A percentile compares a stretch with the other conserved stretches of the same genome.
Evolutionary conservation across 805 yeast species (phyloP).

Genomic region (Pichia cephalocereana): DNA sequence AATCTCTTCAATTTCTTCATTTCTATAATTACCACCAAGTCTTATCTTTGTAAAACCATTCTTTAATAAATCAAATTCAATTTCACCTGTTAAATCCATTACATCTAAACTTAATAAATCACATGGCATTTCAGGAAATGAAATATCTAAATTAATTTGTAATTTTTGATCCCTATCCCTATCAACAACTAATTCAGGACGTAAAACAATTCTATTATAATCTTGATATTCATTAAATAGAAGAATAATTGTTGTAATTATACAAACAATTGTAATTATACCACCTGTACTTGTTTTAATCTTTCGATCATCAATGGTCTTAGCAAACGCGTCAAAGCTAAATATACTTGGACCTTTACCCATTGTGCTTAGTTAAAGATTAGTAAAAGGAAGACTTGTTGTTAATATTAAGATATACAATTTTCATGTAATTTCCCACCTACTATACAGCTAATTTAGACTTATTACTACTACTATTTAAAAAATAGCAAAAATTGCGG

Average conservation of each 20-base stretch:
- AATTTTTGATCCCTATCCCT: constrained; percentile 66
- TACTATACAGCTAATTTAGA: no score
- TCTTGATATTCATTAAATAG: constrained; percentile 68
- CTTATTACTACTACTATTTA: no score
- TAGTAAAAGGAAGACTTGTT: no score
- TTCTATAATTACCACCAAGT: constrained; percentile 35
- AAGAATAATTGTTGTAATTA: constrained; percentile 50
- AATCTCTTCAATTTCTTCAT: constrained; percentile 34
- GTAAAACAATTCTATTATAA: constrained; percentile 54
- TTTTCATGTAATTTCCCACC: no score
- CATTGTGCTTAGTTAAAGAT: constrained; percentile 10
- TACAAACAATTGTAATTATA: constrained; percentile 66
- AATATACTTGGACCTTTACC: constrained; percentile 31
- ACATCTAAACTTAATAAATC: constrained; percentile 73
- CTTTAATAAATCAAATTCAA: constrained; percentile 61
- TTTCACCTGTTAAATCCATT: constrained; percentile 82
- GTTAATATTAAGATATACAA: no score
- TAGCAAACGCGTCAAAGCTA: constrained; percentile 82
- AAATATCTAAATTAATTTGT: constrained; percentile 71
- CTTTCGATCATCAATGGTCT: constrained; percentile 89
- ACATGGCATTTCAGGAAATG: constrained; percentile 83
- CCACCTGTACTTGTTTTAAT: constrained; percentile 89
- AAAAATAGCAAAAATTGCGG: no score
- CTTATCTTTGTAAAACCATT: constrained; percentile 69
- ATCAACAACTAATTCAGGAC: constrained; percentile 87